Base-by-base conservation (phyloP, 2,329 filamentous ascomycete genomes). In the Botrytis pseudocinerea region DNA sequence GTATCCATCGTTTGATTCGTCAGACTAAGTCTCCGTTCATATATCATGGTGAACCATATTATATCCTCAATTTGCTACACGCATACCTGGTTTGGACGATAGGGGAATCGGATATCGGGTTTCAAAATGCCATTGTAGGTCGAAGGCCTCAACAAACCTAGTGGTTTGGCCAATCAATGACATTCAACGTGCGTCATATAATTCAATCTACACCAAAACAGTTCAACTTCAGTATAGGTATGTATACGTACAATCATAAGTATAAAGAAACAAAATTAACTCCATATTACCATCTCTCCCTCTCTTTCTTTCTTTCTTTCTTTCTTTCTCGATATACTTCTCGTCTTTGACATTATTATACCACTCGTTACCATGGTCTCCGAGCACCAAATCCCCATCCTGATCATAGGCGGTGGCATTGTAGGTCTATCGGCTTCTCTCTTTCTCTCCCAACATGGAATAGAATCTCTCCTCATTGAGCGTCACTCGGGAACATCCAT, bases 341-440 rank as follows among this genome's bases (percentile, higher is more conserved):
- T 54, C 25, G 6, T 38, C 28, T 46, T 65, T 32, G 14, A 14
- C 28, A 20, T 40, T 51, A 20, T n/a, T 8, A 18, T 9, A n/a
- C 42, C 42, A 42, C 25, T 28, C 48, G 1, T 60, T 60, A 60
- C 32, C 18, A 60, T 60, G 48, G 25, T 48, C 48, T 57, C 44
- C 8, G 35, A n/a, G 28, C 22, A 25, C 12, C 64, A 73, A 57
- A 35, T 71, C 54, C 78, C 77, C 38, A 78, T 84, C 51, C 78
- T 84, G 16, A 80, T 84, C 40, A 77, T 85, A 2, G 83, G 83
- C 25, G 83, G 81, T 25, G 82, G 81, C 42, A 80, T 84, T 2
- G 82, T 83, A 38, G 83, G 83, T 35, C 80, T 84, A 18, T 81
- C 80, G 2, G 80, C 82, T 42, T 81, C 83, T 2, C 77, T 84